Evolutionary conservation across 208 protist species (phyloP).

Genomic region (Willaertia magna): DNA sequence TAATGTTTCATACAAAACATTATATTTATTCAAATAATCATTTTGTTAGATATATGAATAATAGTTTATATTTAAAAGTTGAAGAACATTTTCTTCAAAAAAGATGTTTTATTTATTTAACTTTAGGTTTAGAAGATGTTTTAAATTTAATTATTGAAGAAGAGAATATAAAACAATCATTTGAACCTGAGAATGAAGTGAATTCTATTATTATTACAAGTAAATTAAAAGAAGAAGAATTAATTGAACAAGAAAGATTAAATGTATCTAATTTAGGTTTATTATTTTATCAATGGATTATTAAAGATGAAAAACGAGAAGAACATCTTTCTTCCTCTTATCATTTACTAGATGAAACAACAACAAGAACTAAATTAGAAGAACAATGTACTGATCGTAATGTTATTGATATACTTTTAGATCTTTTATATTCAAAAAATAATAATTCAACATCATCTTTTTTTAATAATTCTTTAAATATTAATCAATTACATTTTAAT

Average conservation of each 20-base stretch:
- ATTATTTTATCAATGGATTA: not conserved
- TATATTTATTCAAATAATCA: not conserved
- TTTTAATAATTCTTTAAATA: not conserved
- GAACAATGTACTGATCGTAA: not conserved
- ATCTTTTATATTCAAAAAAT: not conserved
- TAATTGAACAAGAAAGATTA: not conserved
- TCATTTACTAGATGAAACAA: not conserved
- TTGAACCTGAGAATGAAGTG: no score
- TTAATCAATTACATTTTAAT: not conserved
- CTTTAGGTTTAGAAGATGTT: no score
- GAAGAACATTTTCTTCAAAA: no score
- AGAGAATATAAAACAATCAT: no score
- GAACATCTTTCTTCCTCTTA: not conserved
- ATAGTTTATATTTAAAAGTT: no score
- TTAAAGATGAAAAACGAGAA: no score
- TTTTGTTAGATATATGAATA: no score
- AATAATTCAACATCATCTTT: not conserved
- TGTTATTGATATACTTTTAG: not conserved
- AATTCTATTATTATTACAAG: no score
- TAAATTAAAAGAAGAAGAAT: not conserved
- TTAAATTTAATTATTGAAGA: no score
- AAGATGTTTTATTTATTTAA: no score
- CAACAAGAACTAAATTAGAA: not conserved
- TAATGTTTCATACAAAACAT: not conserved
- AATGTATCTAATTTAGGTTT: not conserved